Base-by-base conservation (phyloP, 2,329 filamentous ascomycete genomes). In the Byssochlamys sp. region DNA sequence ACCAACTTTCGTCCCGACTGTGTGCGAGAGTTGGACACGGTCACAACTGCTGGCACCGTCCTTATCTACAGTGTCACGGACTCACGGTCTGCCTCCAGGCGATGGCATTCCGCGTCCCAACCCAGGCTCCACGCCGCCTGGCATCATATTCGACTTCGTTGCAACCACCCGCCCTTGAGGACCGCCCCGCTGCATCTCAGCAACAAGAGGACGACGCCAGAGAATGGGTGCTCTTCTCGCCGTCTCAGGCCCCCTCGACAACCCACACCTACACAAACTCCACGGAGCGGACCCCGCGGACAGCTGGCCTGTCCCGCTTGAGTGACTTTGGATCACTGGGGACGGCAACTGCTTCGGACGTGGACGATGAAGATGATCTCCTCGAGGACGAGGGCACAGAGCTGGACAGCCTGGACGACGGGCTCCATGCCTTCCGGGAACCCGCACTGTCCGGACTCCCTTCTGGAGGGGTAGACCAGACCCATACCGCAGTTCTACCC, bases 211-310 rank as follows among this genome's bases (percentile, higher is more conserved):
- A 89, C 60, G 87, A 91, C 63, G 87, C 89, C 11, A 88, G 94
- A 73, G 92, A 95, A 82, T 99, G 94, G 94, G 88, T 97, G 56
- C 84, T 99, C 62, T 99, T 99, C 78, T 89, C 91, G 6, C 90
- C 90, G 1, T 80, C 81, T 7, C 85, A 85, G 61, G 81, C 80
- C 59, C 77, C 79, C 33, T 86, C 88, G 24, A 81, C 81, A 10
- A 85, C 85, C 4, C 81, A 86, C 55, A 89, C 86, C 51, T 85
- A 82, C 59, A 85, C 89, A 39, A 84, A 85, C 52, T 83, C 71
- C 71, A 89, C 73, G 67, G 82, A 76, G 77, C 85, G 73, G 69
- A 91, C 77, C 63, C 83, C 73, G 78, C 87, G 69, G 71, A 88
- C 84, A 50, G 79, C 85, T 28, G 88, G 87, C 39, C 82, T 84